Evolutionary conservation across 78 protist genomes (phyloP), one percentile per base, ranked within the genome.

Genomic region (Protostelium mycophagum): DNA sequence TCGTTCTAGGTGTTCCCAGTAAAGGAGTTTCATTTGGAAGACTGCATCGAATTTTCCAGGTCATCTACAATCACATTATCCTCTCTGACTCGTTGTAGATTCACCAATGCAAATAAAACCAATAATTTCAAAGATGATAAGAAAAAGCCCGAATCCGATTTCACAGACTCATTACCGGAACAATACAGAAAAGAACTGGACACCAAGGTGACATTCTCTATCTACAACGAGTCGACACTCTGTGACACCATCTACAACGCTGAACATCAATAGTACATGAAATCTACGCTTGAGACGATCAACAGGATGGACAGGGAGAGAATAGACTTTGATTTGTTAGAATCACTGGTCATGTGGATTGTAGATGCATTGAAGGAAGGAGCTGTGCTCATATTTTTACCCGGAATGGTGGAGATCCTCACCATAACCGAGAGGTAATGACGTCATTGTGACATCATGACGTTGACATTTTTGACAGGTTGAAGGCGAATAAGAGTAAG

Each of bases 311-410:
- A 92, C 29, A 91, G 89, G 73, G 89, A 88, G 84, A 38, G 90
- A 63, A 83, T 89, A 35, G 89, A 93, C 83, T 10, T 10, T 0
- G 95, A 93, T n/a, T 38, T 38, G 51, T 63, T 93, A 31, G 90
- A 90, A 37, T 5, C 63, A n/a, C 63, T 93, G 29, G 36, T 92
- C 29, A 28, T 35, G 37, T 34, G 89, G 38, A 35, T 93, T 37
- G 91, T 90, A 28, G 29, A 86, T 38, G 85, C 73, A 29, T 0
- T 86, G 16, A 37, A 37, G 0, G 89, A 85, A 0, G 93, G 96
- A 0, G 95, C 97, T 0, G 90, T 97, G 5, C 89, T 97, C 36
- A 91, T 96, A 23, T 97, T 97, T 88, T 90, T 97, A n/a, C 99
- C 98, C 25, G 99, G 99, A 39, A 51, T 95, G 86, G 38, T 63